Base-by-base conservation (phyloP, 1,139 yeast species). In the Protomyces gravidus region DNA sequence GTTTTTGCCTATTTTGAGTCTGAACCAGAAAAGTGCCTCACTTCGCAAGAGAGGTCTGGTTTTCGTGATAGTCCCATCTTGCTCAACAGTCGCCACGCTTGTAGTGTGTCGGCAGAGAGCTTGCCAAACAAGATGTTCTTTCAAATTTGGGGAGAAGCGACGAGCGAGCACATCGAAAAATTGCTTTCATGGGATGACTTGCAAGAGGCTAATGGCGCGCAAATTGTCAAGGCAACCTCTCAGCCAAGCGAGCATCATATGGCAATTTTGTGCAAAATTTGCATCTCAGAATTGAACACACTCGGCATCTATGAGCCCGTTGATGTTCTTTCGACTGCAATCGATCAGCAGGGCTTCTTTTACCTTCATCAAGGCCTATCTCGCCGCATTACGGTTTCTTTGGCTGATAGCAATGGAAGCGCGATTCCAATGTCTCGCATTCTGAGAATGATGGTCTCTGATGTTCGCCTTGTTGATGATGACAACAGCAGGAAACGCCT, bases 131-230 rank as follows among this genome's bases (percentile, higher is more conserved):
- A 17, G 19, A 23, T 65, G 40, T 47, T 45, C 15, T 15, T 66
- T 50, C 50, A 55, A 42, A 59, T 68, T 1, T 67, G 63, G 47
- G 71, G 68, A 2, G 59, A 51, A 9, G 58, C 67, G 5, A 57
- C 63, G 7, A 32, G 30, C 5, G 61, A 58, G n/a, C 68, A 65
- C 51, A 47, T 70, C 21, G 69, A 68, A 15, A 64, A 66, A 33
- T 55, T 70, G 40, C 51, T 60, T 5, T 68, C 72, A 56, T 70
- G 72, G 72, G 72, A 70, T 55, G 70, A 67, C 40, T 65, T 70
- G 68, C 72, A 68, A 53, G 72, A 68, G 40, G 64, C 65, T 2
- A 64, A 63, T 1, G n/a, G 59, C 19, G 49, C 48, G 45, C 15
- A 45, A 17, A 26, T 6, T 17, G 57, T 2, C 49, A 19, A 15